phyloP scores from a whole-genome alignment of 768 basidiomycete genomes.

The Lactarius vividus region DNA sequence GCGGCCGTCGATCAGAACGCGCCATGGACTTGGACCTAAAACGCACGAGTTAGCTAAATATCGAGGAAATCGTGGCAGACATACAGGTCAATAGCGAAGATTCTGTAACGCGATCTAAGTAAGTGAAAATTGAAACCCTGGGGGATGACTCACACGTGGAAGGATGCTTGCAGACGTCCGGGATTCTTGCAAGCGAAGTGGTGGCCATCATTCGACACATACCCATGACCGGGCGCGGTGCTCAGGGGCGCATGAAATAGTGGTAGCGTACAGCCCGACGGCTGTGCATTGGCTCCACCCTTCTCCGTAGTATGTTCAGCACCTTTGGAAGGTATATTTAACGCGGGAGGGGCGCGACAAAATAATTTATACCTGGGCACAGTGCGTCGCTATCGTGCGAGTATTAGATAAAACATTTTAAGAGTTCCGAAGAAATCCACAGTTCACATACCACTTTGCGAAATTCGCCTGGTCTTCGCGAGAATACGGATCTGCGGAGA shows the following conservation, averaged over 20 bases:
- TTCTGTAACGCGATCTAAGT: constrained; percentile 32
- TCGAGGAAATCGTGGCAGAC: neutral
- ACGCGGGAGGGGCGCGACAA: neutral
- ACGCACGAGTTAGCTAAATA: neutral
- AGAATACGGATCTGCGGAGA: constrained; percentile 50
- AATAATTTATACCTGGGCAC: constrained; percentile 42
- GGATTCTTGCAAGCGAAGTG: constrained; percentile 53
- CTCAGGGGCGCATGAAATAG: constrained; percentile 46
- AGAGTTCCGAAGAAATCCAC: constrained; percentile 44
- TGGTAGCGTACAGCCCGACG: constrained; percentile 52
- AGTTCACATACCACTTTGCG: neutral
- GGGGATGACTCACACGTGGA: constrained; percentile 50
- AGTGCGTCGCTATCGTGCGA: constrained; percentile 42
- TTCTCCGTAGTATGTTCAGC: constrained; percentile 43
- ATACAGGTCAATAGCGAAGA: constrained; percentile 52
- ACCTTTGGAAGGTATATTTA: constrained; percentile 34
- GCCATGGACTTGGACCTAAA: constrained; percentile 55
- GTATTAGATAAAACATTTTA: neutral
- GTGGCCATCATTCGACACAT: constrained; percentile 57
- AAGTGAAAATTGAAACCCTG: neutral
- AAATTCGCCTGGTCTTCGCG: constrained; percentile 53
- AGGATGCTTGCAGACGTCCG: constrained; percentile 47
- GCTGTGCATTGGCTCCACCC: constrained; percentile 37
- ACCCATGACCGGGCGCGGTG: constrained; percentile 38
- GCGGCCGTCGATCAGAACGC: constrained; percentile 40